phyloP scores from a whole-genome alignment of 805 yeast species.

The Cyberlindnera euphorbiae region DNA sequence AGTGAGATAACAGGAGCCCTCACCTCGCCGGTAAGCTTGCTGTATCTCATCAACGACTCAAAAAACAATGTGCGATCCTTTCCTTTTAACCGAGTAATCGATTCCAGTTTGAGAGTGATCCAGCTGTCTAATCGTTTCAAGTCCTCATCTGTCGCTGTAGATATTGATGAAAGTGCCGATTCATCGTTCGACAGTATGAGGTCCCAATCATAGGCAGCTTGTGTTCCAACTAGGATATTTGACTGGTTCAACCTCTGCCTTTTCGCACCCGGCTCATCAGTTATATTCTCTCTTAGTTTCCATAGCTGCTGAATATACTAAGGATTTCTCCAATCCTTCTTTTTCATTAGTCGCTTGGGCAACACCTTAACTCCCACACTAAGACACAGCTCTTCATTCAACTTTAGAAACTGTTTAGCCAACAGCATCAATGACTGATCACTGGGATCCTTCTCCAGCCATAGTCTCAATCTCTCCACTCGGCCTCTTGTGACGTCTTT shows the following conservation, averaged over 20 bases:
- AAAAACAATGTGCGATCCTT: slow-evolving; percentile 4
- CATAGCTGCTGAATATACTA: too few relatives aligned
- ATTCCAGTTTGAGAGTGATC: slow-evolving; percentile 9
- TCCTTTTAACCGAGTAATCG: slow-evolving; percentile 2
- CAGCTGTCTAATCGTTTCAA: slow-evolving; percentile 7
- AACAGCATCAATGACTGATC: slow-evolving; percentile 21
- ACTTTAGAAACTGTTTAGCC: slow-evolving; percentile 15
- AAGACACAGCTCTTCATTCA: too few relatives aligned
- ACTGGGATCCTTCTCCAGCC: slow-evolving; percentile 18
- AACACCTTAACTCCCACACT: too few relatives aligned
- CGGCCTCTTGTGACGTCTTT: slow-evolving; percentile 29
- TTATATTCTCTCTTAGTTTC: too few relatives aligned
- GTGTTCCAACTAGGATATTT: too few relatives aligned
- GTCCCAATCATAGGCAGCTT: slow-evolving; percentile 7
- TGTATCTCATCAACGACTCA: slow-evolving; percentile 7
- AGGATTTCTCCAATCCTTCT: too few relatives aligned
- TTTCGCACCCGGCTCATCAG: too few relatives aligned
- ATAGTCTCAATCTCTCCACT: slow-evolving; percentile 21
- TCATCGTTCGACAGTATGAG: slow-evolving; percentile 10
- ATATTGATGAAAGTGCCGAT: slow-evolving; percentile 4
- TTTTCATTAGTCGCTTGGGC: too few relatives aligned
- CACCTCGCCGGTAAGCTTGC: slow-evolving; percentile 5
- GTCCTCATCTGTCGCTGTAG: slow-evolving; percentile 4
- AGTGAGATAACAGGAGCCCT: slow-evolving; percentile 9
- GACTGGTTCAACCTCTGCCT: too few relatives aligned